Evolutionary conservation across 805 yeast species (phyloP), one percentile per base, ranked within the genome.

Genomic region (Candida dajiaensis): DNA sequence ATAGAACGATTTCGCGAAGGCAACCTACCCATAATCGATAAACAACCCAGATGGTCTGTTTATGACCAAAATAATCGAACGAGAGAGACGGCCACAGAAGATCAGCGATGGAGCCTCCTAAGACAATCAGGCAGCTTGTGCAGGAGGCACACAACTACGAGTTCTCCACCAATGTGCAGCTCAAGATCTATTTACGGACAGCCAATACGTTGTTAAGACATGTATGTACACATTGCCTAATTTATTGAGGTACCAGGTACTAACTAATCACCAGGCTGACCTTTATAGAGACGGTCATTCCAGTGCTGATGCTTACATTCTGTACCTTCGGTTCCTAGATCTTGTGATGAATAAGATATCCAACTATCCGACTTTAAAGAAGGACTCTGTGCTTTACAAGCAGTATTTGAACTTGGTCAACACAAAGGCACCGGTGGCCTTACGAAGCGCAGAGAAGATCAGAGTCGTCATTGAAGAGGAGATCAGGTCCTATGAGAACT

Each of bases 311-410:
- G 78, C 87, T 0, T 83, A 75, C 55, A 62, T 79, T 26, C 63
- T 80, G 45, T 81, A 80, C 55, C 64, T 76, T 40, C 63, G 89
- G 46, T 81, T 78, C 53, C 73, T 82, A 20, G 86, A 83, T 49
- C 65, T 80, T 41, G 67, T 78, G 28, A 69, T 74, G 44, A 73
- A 76, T 61, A 66, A 65, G 42, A 55, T 80, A 38, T 69, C 71
- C 16, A 60, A 49, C 6, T 81, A 77, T 49, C 78, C 81, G 0
- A 74, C 70, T 22, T 52, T 74, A 43, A 62, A 59, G 50, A 46
- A 47, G 21, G 56, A 59, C 31, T 43, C 57, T 20, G 47, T 46
- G 13, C 38, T 40, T 2, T 49, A 56, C 29, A 50, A 49, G 42
- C 38, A n/a, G 4, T 59, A 55, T 44, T 38, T 33, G 6, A 19